phyloP scores from a whole-genome alignment of 352 stramenopile species.

The Globisporangium cylindrosporum region DNA sequence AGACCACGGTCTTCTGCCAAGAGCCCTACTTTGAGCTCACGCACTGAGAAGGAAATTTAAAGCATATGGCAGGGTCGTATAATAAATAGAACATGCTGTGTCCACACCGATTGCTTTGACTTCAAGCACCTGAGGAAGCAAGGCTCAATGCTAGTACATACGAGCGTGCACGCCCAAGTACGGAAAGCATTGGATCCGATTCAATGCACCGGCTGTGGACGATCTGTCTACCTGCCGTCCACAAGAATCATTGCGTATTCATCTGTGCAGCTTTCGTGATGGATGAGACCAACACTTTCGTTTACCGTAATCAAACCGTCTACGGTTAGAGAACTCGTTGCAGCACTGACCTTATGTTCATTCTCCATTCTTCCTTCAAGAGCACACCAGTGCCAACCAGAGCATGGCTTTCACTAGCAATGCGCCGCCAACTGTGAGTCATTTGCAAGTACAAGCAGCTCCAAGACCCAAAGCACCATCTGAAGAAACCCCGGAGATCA shows the following conservation, averaged over 20 bases:
- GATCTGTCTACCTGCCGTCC: background rate
- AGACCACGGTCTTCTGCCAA: slow-evolving; percentile 18
- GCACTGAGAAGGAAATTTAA: slow-evolving; percentile 22
- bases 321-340: too few species aligned
- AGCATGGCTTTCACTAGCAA: background rate
- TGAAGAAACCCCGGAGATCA: slow-evolving; percentile 1
- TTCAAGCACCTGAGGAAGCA: too few species aligned
- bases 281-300: background rate
- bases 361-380: background rate
- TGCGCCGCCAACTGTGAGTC: background rate
- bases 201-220: background rate
- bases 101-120: background rate
- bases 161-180: background rate
- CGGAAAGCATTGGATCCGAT: background rate
- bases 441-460: background rate
- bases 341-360: background rate
- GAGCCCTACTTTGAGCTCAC: slow-evolving; percentile 24
- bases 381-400: background rate
- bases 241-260: background rate
- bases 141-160: too few species aligned
- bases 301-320: background rate
- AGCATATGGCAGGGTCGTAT: background rate
- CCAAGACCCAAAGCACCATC: background rate
- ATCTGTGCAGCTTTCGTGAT: background rate
- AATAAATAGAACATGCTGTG: background rate